A percentile compares a stretch with the other conserved stretches of the same genome.
These are phyloP conservation scores for Acacia pycnantha DNA, from an alignment of 331 rosid genomes.

Conservation along the genomic window DNA sequence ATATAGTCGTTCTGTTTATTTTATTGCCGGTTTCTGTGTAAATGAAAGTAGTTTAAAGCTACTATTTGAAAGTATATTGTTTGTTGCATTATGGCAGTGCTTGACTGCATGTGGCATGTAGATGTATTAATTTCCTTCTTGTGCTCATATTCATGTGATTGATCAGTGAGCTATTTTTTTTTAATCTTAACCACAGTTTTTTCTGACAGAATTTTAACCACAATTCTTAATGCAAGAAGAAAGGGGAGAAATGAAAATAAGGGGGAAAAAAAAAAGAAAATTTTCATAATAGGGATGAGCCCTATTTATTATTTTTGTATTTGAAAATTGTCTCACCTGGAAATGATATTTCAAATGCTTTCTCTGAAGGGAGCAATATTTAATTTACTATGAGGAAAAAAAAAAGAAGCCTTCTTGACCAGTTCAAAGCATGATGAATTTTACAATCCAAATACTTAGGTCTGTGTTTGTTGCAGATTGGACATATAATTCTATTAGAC, in stretches of 20 bases:
- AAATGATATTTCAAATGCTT: neutral
- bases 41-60: no score
- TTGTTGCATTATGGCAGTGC: no score
- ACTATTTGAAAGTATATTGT: no score
- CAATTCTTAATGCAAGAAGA: neutral
- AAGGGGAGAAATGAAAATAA: no score
- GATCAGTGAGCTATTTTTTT: neutral
- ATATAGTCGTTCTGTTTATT: neutral
- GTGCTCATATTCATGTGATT: neutral
- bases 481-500: neutral
- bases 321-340: neutral
- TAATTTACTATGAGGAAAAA: neutral
- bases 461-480: neutral
- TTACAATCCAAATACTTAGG: neutral
- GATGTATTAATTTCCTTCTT: no score
- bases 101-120: no score
- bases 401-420: neutral
- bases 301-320: no score
- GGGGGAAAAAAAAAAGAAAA: no score
- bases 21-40: neutral
- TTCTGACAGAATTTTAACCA: neutral
- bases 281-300: no score
- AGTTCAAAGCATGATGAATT: neutral
- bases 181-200: no score
- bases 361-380: neutral